A percentile compares a stretch with the other conserved stretches of the same genome.
These are phyloP conservation scores for Mycocentrospora acerina DNA, from an alignment of 2,329 filamentous ascomycete species.

Conservation along the genomic window DNA sequence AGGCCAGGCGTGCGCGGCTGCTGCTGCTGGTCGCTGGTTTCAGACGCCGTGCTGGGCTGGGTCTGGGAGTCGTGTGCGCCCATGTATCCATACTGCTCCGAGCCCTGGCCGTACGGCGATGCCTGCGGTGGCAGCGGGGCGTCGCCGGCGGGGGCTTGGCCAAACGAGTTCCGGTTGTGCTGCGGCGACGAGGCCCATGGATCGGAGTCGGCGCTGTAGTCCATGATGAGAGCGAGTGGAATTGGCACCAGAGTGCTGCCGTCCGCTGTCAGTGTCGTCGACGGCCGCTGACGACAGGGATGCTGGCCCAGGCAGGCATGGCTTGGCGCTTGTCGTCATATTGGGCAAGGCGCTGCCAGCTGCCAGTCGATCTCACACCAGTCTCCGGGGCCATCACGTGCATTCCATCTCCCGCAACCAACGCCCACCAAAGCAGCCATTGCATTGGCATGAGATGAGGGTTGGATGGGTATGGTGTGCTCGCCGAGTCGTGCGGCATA, in stretches of 20 bases:
- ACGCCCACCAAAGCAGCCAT: slow-evolving; percentile 13
- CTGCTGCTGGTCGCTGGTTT: slow-evolving; percentile 40
- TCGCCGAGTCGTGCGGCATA: slow-evolving; percentile 33
- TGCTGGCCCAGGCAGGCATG: slow-evolving; percentile 10
- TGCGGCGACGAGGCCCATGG: slow-evolving; percentile 66
- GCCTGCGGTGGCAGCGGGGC: slow-evolving; percentile 44
- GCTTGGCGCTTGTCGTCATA: slow-evolving; percentile 18
- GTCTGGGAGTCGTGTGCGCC: slow-evolving; percentile 31
- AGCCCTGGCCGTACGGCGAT: slow-evolving; percentile 41
- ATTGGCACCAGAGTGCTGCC: slow-evolving; percentile 23
- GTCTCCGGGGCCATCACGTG: slow-evolving; percentile 28
- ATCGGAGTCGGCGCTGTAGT: slow-evolving; percentile 59
- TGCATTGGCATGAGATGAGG: slow-evolving; percentile 41
- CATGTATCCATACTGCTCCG: slow-evolving; percentile 39
- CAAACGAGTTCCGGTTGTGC: slow-evolving; percentile 51
- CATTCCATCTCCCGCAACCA: slow-evolving; percentile 4
- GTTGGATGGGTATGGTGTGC: slow-evolving; percentile 37
- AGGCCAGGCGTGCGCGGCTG: slow-evolving; percentile 40
- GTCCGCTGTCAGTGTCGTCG: slow-evolving; percentile 19
- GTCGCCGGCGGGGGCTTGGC: slow-evolving; percentile 47
- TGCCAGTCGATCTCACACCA: slow-evolving; percentile 17
- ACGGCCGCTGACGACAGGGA: slow-evolving; percentile 21
- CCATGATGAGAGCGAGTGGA: slow-evolving; percentile 53
- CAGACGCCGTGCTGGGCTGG: slow-evolving; percentile 28
- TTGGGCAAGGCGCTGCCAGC: slow-evolving; percentile 33